Evolutionary conservation across 192 early-diverging fungal species (phyloP).

Genomic region (Coemansia sp.): DNA sequence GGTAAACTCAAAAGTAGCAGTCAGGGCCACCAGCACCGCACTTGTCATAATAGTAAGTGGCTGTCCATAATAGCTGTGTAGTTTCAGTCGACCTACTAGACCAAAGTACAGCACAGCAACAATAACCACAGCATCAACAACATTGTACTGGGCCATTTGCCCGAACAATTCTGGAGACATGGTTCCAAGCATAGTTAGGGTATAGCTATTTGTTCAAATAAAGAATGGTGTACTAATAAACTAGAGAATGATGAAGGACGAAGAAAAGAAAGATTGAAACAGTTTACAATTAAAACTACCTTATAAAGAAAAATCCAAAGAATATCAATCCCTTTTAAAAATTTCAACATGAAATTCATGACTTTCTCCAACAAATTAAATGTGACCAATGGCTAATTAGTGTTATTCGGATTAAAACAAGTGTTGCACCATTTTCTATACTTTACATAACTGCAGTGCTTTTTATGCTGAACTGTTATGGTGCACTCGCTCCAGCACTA

Average conservation of each 20-base stretch:
- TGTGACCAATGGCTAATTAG: too few species aligned
- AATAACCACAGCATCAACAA: background rate
- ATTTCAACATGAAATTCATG: background rate
- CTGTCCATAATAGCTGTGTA: background rate
- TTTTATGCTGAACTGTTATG: too few species aligned
- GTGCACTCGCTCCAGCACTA: too few species aligned
- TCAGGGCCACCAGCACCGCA: background rate
- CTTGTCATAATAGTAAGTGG: background rate
- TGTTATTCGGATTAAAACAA: too few species aligned
- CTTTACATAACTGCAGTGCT: too few species aligned
- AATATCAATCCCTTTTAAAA: background rate
- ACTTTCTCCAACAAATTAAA: background rate
- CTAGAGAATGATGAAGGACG: background rate
- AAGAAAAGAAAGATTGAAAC: background rate
- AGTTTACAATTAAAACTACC: background rate
- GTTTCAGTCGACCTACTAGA: background rate
- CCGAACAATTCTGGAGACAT: background rate
- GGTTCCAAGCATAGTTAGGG: background rate
- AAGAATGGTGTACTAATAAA: background rate
- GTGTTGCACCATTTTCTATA: too few species aligned
- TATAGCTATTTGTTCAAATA: background rate
- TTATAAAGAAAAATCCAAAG: background rate
- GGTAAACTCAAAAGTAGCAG: background rate
- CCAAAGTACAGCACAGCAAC: background rate
- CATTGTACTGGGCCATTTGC: background rate